phyloP scores from a whole-genome alignment of 2,329 filamentous ascomycete genomes.

The Trichoderma guizhouense region DNA sequence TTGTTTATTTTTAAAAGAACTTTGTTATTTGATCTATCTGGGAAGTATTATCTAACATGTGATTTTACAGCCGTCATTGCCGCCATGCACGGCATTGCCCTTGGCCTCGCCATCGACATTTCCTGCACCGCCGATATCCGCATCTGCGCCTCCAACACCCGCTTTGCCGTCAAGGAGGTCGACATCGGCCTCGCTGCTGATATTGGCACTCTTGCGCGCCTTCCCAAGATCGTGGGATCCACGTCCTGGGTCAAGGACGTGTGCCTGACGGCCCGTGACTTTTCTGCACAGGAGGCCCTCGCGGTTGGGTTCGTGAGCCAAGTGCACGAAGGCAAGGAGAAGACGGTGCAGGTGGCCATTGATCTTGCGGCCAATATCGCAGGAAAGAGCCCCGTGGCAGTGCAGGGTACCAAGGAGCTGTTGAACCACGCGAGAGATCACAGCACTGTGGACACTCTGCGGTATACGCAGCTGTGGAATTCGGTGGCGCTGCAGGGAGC shows the following conservation, averaged over 20 bases:
- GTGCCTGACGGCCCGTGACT: conserved; percentile 66
- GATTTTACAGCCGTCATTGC: conserved; percentile 66
- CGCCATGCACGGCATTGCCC: conserved; percentile 73
- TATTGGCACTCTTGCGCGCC: conserved; percentile 68
- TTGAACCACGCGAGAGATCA: conserved; percentile 80
- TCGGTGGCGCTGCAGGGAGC: conserved; percentile 74
- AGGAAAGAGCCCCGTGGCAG: conserved; percentile 81
- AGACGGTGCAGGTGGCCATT: conserved; percentile 60
- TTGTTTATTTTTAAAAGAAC: not conserved
- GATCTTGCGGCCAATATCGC: conserved; percentile 64
- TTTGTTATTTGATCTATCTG: not conserved
- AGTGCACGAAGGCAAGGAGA: conserved; percentile 61
- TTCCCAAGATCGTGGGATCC: conserved; percentile 70
- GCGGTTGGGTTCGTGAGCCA: conserved; percentile 67
- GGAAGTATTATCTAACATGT: not conserved
- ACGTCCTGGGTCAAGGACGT: conserved; percentile 79
- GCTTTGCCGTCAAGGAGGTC: conserved; percentile 74
- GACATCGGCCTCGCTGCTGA: conserved; percentile 79
- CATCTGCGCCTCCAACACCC: conserved; percentile 56
- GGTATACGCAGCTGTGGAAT: conserved; percentile 88
- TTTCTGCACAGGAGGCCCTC: conserved; percentile 65
- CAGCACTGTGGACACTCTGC: conserved; percentile 70
- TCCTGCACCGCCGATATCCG: conserved; percentile 68
- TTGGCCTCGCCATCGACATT: conserved; percentile 76
- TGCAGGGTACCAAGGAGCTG: conserved; percentile 83